Percentiles rank a stretch among this genome's conserved stretches.
These are phyloP conservation scores for Adiantum capillusveneris DNA, from an alignment of 75 land plant species.

Conservation along the genomic window DNA sequence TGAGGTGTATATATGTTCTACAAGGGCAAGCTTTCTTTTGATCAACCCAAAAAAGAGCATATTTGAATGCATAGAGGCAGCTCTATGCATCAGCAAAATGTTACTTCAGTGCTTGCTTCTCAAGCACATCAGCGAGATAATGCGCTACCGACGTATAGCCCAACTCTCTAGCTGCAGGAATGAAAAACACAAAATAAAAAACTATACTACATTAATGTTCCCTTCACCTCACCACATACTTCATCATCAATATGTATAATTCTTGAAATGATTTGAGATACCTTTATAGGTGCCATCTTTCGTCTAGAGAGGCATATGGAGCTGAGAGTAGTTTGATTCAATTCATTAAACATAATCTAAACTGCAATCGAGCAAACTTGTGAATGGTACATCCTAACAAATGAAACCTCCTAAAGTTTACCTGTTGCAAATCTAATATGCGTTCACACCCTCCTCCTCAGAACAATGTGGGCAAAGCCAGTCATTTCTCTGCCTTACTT, in stretches of 20 bases:
- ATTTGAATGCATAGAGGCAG: too few species aligned
- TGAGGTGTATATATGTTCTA: too few species aligned
- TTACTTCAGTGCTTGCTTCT: neutral
- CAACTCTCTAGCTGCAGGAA: slow-evolving; percentile 28
- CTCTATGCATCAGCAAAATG: too few species aligned
- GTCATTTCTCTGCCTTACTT: slow-evolving; percentile 27
- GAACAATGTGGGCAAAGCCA: slow-evolving; percentile 58
- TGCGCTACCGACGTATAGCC: slow-evolving; percentile 55
- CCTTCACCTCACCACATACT: neutral
- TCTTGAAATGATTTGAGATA: slow-evolving; percentile 2
- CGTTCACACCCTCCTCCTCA: slow-evolving; percentile 37
- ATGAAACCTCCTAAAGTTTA: neutral
- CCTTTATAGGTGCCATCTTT: slow-evolving; percentile 43
- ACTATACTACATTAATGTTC: neutral
- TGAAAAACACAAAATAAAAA: neutral
- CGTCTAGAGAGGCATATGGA: slow-evolving; percentile 40
- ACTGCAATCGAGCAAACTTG: neutral
- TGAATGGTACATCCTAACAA: neutral
- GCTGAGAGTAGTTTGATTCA: slow-evolving; percentile 6
- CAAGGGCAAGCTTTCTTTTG: too few species aligned
- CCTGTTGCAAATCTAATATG: slow-evolving; percentile 61
- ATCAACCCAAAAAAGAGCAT: too few species aligned
- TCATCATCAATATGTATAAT: neutral
- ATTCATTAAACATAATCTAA: neutral
- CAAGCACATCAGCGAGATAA: slow-evolving; percentile 29